phyloP scores from a whole-genome alignment of 2,329 filamentous ascomycete genomes.

The Stagonosporopsis vannaccii region DNA sequence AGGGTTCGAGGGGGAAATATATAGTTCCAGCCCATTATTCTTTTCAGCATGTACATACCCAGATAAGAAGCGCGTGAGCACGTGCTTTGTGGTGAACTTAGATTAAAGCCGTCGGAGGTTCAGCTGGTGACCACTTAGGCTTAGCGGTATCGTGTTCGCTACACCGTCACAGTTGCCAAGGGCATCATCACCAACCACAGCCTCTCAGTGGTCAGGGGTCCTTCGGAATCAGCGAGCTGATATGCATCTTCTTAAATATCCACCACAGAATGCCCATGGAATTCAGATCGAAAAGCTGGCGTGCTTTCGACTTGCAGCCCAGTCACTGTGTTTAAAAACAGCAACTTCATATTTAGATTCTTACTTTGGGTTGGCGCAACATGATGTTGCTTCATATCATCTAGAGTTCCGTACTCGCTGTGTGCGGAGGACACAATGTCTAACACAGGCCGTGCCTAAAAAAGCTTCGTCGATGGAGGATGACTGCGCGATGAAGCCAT shows the following conservation, averaged over 20 bases:
- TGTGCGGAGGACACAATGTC: too few relatives aligned
- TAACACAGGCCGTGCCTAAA: too few relatives aligned
- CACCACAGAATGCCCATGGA: not conserved
- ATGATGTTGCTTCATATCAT: too few relatives aligned
- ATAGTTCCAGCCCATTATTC: not conserved
- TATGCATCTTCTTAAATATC: not conserved
- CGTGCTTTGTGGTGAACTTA: not conserved
- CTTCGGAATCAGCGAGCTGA: not conserved
- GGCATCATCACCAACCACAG: not conserved
- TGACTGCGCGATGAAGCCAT: too few relatives aligned
- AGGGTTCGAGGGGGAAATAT: not conserved
- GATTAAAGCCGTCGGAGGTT: not conserved
- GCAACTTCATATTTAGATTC: too few relatives aligned
- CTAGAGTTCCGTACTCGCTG: too few relatives aligned
- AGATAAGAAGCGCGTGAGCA: not conserved
- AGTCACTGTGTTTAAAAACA: not conserved
- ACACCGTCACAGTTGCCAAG: not conserved
- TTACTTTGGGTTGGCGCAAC: too few relatives aligned
- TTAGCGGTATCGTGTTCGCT: slow-evolving; percentile 1
- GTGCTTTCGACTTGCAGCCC: not conserved
- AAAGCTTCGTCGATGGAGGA: too few relatives aligned
- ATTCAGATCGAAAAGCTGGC: too few relatives aligned
- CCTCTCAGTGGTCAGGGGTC: not conserved
- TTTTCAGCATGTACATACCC: not conserved
- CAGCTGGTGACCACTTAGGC: not conserved